Base-by-base conservation (phyloP, 148 eudicot genomes). In the Tetragonia tetragonoides region DNA sequence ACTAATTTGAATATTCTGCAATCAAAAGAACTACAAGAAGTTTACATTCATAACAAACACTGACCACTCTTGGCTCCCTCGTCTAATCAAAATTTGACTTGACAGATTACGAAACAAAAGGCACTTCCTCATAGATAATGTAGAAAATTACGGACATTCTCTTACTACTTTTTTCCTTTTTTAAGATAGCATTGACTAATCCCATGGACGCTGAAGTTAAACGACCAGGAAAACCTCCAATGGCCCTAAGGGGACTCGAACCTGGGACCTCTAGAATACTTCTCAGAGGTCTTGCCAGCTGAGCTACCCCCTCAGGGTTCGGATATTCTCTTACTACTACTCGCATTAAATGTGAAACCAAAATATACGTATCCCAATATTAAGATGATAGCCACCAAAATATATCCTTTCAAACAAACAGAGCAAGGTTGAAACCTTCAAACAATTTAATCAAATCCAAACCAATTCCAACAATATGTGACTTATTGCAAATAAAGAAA, bases 401-500 rank as follows among this genome's bases (percentile, higher is more conserved):
- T 68, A 44, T 34, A 10, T 44, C 10, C 7, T 44, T 49, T 68
- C 37, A 23, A 8, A 42, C 28, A 42, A 68, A 11, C 7, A 42
- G 7, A 20, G 12, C 49, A 68, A 5, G n/a, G 10, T 21, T 67
- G 40, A 15, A 70, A 49, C 20, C 73, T 47, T 51, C 23, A 70
- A 70, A 23, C 9, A 49, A 3, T 49, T 9, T 54, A 12, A 53
- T 51, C 38, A 23, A 28, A 71, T 20, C 9, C 0, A 10, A 47
- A 47, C 61, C 37, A 16, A 60, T 39, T 44, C 61, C 73, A 63
- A 69, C 44, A 20, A 34, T n/a, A 62, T 21, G 9, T 7, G 2
- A 42, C 62, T 24, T n/a, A 72, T 7, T 37, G 46, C n/a, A 69
- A 12, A 54, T n/a, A 46, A 78, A 54, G 10, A 63, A 66, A 61